Evolutionary conservation across 768 basidiomycete genomes (phyloP).

Genomic region (Hortiboletus flavorubellus): DNA sequence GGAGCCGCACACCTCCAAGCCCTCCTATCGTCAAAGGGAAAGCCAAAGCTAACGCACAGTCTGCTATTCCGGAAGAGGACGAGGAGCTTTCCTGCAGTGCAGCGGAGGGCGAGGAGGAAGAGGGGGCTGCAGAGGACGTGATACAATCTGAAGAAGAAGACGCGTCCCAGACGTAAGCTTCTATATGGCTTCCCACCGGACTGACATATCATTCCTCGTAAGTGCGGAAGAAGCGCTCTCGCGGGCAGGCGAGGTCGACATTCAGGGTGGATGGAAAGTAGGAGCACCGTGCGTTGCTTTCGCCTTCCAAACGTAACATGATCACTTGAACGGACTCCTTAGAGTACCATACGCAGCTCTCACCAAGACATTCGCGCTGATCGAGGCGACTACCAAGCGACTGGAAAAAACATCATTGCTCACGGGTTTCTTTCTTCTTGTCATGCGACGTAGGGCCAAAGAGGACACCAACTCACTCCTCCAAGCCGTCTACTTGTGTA

Average conservation of each 20-base stretch:
- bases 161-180: slow-evolving; percentile 62
- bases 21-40: slow-evolving; percentile 11
- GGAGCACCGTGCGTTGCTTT: slow-evolving; percentile 70
- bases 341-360: slow-evolving; percentile 96
- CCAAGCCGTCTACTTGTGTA: slow-evolving; percentile 92
- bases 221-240: slow-evolving; percentile 71
- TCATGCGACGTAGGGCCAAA: slow-evolving; percentile 80
- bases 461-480: slow-evolving; percentile 74
- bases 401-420: slow-evolving; percentile 88
- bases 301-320: not conserved
- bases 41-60: slow-evolving; percentile 16
- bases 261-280: slow-evolving; percentile 77
- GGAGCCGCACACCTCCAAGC: not conserved
- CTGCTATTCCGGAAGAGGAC: slow-evolving; percentile 26
- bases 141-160: slow-evolving; percentile 44
- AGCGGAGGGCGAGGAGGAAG: slow-evolving; percentile 43
- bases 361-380: slow-evolving; percentile 80
- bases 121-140: slow-evolving; percentile 33
- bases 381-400: slow-evolving; percentile 94
- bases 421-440: slow-evolving; percentile 84
- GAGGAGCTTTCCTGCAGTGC: slow-evolving; percentile 32
- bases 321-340: not conserved
- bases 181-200: not conserved
- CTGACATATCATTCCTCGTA: slow-evolving; percentile 2
- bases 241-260: slow-evolving; percentile 64